A percentile compares a stretch with the other conserved stretches of the same genome.
Conservation (phyloP, 495 filamentous ascomycete genomes). For the Xanthoparmelia taractica region DNA sequence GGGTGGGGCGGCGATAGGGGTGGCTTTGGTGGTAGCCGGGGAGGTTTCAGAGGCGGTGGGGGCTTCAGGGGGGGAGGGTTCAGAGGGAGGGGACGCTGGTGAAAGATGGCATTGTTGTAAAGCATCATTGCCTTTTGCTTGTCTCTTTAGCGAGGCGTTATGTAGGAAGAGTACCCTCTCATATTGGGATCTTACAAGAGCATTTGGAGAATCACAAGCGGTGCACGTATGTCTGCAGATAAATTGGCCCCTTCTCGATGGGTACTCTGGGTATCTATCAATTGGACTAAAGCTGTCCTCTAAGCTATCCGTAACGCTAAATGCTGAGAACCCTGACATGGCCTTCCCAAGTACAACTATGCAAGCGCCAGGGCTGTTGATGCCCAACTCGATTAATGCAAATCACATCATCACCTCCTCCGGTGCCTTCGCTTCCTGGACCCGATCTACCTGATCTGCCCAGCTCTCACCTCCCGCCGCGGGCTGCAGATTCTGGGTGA, state of each 20-base stretch:
- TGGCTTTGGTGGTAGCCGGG: slow-evolving; percentile 46
- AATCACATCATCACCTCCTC: too few relatives aligned
- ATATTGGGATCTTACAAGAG: not conserved
- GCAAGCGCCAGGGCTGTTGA: not conserved
- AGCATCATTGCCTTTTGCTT: not conserved
- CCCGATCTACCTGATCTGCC: slow-evolving; percentile 40
- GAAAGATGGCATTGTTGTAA: not conserved
- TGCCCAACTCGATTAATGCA: too few relatives aligned
- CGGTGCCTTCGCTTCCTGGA: slow-evolving; percentile 26
- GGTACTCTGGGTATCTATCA: slow-evolving; percentile 2
- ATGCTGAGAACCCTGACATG: not conserved
- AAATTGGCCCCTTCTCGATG: not conserved
- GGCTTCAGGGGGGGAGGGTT: slow-evolving; percentile 33
- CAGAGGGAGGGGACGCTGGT: slow-evolving; percentile 22
- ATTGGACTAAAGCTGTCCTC: not conserved
- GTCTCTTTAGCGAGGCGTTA: slow-evolving; percentile 23
- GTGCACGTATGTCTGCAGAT: not conserved
- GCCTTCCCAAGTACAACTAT: not conserved
- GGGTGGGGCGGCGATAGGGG: slow-evolving; percentile 44
- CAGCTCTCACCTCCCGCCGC: slow-evolving; percentile 26
- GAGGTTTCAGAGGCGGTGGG: slow-evolving; percentile 40
- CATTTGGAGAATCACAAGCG: not conserved
- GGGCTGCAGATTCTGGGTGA: slow-evolving; percentile 13
- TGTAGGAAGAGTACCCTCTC: slow-evolving; percentile 11
- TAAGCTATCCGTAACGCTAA: not conserved